Percentiles rank a stretch among this genome's conserved stretches.
Evolutionary conservation across 2,329 filamentous ascomycete genomes (phyloP).

Genomic region (Lithohypha guttulata): DNA sequence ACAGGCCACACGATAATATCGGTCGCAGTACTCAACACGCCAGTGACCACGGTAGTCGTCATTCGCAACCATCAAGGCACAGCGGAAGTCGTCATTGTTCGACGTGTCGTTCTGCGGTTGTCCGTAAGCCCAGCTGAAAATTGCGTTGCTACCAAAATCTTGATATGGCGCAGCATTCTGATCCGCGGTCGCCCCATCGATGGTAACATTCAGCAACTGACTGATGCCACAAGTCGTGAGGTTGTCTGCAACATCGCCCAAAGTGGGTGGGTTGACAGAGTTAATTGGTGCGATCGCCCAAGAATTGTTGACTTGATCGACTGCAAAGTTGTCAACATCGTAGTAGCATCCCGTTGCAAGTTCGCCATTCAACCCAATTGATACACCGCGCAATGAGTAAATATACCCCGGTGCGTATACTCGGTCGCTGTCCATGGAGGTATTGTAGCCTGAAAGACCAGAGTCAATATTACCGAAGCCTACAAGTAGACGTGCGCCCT

Average conservation of each 20-base stretch:
- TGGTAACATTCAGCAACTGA: conserved; percentile 46
- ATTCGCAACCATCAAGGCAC: conserved; percentile 44
- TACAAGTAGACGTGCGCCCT: conserved; percentile 44
- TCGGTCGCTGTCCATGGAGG: conserved; percentile 37
- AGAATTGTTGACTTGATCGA: conserved; percentile 42
- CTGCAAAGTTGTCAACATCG: conserved; percentile 28
- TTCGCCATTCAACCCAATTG: conserved; percentile 28
- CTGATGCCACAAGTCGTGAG: conserved; percentile 50
- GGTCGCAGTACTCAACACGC: conserved; percentile 46
- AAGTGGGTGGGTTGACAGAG: conserved; percentile 17
- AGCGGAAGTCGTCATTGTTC: conserved; percentile 34
- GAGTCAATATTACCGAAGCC: conserved; percentile 47
- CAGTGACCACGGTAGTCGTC: conserved; percentile 40
- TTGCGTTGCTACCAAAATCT: conserved; percentile 43
- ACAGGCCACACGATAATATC: conserved; percentile 45
- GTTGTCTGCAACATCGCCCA: conserved; percentile 29
- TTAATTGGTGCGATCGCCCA: conserved; percentile 35
- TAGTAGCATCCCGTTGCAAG: conserved; percentile 47
- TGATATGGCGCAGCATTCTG: conserved; percentile 22
- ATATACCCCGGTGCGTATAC: conserved; percentile 44
- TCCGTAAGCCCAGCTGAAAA: conserved; percentile 51
- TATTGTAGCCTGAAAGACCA: conserved; percentile 47
- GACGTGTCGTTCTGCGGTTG: conserved; percentile 43
- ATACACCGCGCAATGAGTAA: conserved; percentile 1
- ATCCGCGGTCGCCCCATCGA: conserved; percentile 43